Base-by-base conservation (phyloP, 306 rosid species). In the Gastrolobium bilobum region DNA sequence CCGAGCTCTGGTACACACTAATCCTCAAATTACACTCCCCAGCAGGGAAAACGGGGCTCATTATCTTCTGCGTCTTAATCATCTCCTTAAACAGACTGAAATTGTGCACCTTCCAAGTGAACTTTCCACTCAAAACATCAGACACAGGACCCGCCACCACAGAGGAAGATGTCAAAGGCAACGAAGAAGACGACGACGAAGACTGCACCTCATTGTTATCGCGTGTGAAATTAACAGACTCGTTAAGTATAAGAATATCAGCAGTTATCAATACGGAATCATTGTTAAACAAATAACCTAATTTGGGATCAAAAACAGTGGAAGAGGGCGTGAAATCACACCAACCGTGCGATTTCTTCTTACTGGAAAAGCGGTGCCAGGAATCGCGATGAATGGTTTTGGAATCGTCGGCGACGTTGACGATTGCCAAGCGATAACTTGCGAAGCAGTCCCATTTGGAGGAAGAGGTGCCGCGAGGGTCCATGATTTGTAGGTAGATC, bases 361-460 rank as follows among this genome's bases (percentile, higher is more conserved):
- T 96, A 68, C 88, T 82, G 31, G 98, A 91, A 88, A 96, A 96
- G 5, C 99, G 91, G 63, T 96, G 99, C 99, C 99, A 93, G 4
- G 98, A 93, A 86, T 96, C 99, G 15, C 99, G 89, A 77, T 93
- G 98, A 73, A 96, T 85, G 75, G 97, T 89, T 83, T 96, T 96
- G 43, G 96, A 88, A 83, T 93, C 97, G 64, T 96, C 99, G 2
- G 60, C 78, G 26, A 86, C 71, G 85, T 96, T 93, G 39, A 90
- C 96, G 84, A 96, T 91, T 60, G 96, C 93, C 75, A 96, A 78
- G 14, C 99, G 97, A 30, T 96, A 96, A 82, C 99, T 93, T 0
- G 99, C 98, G 80, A 96, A 96, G 53, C 99, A 96, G 89, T 96
- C 98, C 99, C 99, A 96, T 89, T 96, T 96, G 0, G 97, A 91